These are phyloP conservation scores for Cryptococcus sp. DNA, from an alignment of 1,284 basidiomycete genomes.

Conservation along the genomic window DNA sequence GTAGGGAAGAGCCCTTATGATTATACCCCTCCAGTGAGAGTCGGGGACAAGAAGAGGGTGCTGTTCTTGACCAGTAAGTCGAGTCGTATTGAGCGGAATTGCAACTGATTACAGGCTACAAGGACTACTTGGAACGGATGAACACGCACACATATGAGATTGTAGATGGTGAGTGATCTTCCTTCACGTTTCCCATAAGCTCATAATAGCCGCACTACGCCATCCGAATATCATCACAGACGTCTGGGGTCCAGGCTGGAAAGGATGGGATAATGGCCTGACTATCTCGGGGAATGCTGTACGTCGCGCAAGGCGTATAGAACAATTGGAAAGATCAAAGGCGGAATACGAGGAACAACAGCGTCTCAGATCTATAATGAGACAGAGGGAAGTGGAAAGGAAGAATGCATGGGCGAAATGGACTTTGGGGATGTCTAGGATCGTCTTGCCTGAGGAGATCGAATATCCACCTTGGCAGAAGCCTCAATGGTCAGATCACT, in stretches of 20 bases:
- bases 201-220: constrained; percentile 34
- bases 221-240: constrained; percentile 41
- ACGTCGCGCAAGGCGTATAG: constrained; percentile 29
- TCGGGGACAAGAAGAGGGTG: constrained; percentile 25
- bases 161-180: constrained; percentile 31
- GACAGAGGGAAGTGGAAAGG: constrained; percentile 5
- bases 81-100: not conserved
- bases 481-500: constrained; percentile 13
- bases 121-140: constrained; percentile 46
- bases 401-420: constrained; percentile 11
- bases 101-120: constrained; percentile 23
- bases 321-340: constrained; percentile 24
- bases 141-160: constrained; percentile 48
- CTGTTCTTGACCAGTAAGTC: constrained; percentile 46
- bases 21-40: constrained; percentile 12
- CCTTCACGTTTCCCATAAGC: too few species aligned
- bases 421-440: constrained; percentile 6
- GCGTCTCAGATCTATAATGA: not conserved
- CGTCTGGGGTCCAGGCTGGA: constrained; percentile 48
- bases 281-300: constrained; percentile 41
- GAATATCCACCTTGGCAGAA: constrained; percentile 11
- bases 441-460: not conserved
- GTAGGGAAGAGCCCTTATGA: constrained; percentile 44
- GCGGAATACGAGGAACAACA: constrained; percentile 6
- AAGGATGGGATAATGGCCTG: constrained; percentile 36